Evolutionary conservation across 371 early-diverging fungal species (phyloP), one percentile per base, ranked within the genome.

Genomic region (Actinomucor elegans): DNA sequence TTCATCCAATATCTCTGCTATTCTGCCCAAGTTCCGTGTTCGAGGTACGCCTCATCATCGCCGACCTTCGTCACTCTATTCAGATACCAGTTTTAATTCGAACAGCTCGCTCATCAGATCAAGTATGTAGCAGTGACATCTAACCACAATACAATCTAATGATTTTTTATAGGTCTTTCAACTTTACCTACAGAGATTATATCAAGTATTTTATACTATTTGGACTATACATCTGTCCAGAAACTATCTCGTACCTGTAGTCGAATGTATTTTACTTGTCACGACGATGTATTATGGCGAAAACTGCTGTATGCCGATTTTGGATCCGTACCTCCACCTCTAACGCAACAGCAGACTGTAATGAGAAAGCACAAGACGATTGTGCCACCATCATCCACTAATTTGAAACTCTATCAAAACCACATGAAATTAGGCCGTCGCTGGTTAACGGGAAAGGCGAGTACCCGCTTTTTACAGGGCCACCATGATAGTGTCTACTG

Each of bases 401-500:
- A 45, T 44, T 49, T 53, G 28, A 47, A 59, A 26, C 59, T 59
- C 1, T 76, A 73, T 41, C 55, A 56, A 20, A 57, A 68, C 12
- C 67, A 68, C 27, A 23, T 60, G 5, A 27, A 57, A 23, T 52
- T 76, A 5, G 52, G 27, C 12, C 57, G 29, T 24, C 66, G 71
- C n/a, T 76, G 77, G 77, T 57, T 50, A 7, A 49, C 58, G 8
- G 77, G 77, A 3, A 56, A 71, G 18, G 62, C 62, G 1, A 59
- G 59, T 7, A 66, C 65, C 14, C 72, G 64, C 23, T 81, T 71
- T 37, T 64, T 91, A 17, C 51, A 64, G 3, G 96, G 99, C 1
- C 99, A 99, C 65, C 53, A 59, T 15, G 98, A 97, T 57, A 89
- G 93, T 41, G 92, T 99, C 0, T 94, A 99, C 61, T 97, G 97